Conservation (phyloP, 108 stramenopile genomes). For the Fragilaria radians region DNA sequence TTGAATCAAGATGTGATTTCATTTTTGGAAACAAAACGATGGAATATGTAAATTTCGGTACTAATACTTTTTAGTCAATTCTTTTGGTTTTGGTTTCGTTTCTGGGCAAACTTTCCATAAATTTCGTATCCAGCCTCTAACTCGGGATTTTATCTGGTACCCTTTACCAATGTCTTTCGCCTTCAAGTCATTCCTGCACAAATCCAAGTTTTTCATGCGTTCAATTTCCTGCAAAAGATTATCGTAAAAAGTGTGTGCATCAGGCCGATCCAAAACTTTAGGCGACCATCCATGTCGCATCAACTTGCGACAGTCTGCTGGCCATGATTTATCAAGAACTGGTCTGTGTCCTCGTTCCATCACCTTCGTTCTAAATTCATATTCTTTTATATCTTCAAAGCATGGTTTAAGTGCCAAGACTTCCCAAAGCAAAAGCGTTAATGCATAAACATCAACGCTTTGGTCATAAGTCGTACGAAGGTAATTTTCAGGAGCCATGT, state of each 20-base stretch:
- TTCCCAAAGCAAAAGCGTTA: not conserved
- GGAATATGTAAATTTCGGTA: slow-evolving; percentile 1
- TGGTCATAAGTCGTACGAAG: not conserved
- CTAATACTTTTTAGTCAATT: no score
- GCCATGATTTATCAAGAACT: not conserved
- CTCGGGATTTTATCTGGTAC: no score
- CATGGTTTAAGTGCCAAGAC: not conserved
- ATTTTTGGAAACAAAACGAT: not conserved
- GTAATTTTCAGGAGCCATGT: not conserved
- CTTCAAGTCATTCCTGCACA: no score
- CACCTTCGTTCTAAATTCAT: not conserved
- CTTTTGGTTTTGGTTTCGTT: no score
- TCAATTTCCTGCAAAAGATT: not conserved
- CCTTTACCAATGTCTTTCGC: no score
- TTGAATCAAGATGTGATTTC: not conserved
- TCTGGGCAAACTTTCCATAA: no score
- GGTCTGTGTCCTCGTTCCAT: not conserved
- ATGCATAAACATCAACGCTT: not conserved
- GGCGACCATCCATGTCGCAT: not conserved
- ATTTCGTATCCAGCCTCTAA: no score
- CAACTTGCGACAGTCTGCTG: not conserved
- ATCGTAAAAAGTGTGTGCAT: not conserved
- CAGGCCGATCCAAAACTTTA: not conserved
- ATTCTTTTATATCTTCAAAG: not conserved
- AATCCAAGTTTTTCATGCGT: not conserved